Evolutionary conservation across 2,329 filamentous ascomycete species (phyloP).

Genomic region (Sporothrix phasma): DNA sequence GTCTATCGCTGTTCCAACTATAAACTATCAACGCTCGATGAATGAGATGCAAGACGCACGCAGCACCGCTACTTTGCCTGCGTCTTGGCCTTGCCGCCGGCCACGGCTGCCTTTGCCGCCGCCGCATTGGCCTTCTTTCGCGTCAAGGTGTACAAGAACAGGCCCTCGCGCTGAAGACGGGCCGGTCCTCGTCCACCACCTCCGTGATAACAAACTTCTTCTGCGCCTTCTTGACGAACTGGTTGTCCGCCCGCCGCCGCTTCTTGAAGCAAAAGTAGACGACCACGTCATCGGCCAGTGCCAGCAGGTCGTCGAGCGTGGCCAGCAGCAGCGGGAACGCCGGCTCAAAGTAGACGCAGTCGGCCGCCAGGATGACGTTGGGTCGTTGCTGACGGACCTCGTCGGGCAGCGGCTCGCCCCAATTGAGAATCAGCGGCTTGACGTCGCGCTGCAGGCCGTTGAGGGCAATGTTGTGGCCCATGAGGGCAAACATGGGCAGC

Average conservation of each 20-base stretch:
- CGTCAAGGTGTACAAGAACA: conserved; percentile 53
- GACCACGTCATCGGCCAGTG: conserved; percentile 45
- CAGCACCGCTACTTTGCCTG: background rate
- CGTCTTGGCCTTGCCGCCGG: background rate
- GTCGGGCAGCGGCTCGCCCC: conserved; percentile 52
- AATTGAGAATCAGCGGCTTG: conserved; percentile 65
- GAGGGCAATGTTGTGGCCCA: conserved; percentile 77
- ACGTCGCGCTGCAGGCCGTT: conserved; percentile 60
- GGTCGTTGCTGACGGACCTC: conserved; percentile 49
- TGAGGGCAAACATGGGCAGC: conserved; percentile 70
- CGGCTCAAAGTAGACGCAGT: conserved; percentile 95
- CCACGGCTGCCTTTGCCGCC: background rate
- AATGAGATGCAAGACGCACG: background rate
- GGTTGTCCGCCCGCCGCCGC: conserved; percentile 67
- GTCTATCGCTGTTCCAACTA: background rate
- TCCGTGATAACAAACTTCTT: conserved; percentile 57
- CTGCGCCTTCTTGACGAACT: conserved; percentile 61
- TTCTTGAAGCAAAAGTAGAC: conserved; percentile 92
- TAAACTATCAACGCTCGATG: too few relatives aligned
- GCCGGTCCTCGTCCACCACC: conserved; percentile 50
- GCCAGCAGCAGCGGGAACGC: conserved; percentile 79
- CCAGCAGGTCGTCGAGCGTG: conserved; percentile 66
- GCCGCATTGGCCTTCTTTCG: conserved; percentile 24
- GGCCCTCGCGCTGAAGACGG: conserved; percentile 46
- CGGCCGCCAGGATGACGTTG: conserved; percentile 81